Evolutionary conservation across 257 asterid genomes (phyloP).

Genomic region (Jasminum sambac): DNA sequence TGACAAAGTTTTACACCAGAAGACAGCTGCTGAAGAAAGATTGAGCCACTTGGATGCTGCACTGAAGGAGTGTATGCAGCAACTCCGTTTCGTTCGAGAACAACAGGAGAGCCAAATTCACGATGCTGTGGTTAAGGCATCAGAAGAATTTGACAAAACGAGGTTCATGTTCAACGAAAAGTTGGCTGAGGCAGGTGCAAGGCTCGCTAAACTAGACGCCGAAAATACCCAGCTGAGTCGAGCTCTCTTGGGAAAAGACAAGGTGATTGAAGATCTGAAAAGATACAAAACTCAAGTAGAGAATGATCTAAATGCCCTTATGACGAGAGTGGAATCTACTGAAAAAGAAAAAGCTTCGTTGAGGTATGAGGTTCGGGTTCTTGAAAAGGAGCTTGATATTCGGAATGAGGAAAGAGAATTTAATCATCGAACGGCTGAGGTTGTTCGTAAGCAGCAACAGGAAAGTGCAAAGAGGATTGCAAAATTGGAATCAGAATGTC

Average conservation of each 20-base stretch:
- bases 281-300: constrained; percentile 43
- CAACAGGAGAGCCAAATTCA: constrained; percentile 67
- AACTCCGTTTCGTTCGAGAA: constrained; percentile 58
- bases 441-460: constrained; percentile 54
- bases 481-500: constrained; percentile 74
- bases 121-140: constrained; percentile 48
- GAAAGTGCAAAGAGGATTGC: constrained; percentile 61
- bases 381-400: constrained; percentile 79
- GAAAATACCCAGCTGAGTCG: constrained; percentile 60
- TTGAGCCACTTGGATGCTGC: constrained; percentile 67
- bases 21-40: constrained; percentile 55
- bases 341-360: constrained; percentile 76
- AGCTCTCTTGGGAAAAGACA: constrained; percentile 60
- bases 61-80: constrained; percentile 82
- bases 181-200: constrained; percentile 47
- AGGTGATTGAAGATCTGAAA: constrained; percentile 49
- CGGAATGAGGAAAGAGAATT: constrained; percentile 86
- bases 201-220: constrained; percentile 43
- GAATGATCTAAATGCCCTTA: constrained; percentile 47
- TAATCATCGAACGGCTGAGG: constrained; percentile 61
- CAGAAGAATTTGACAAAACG: constrained; percentile 54
- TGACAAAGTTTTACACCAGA: constrained; percentile 53
- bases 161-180: constrained; percentile 39
- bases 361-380: constrained; percentile 65
- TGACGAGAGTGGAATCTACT: constrained; percentile 52